Conservation (phyloP, 805 yeast species). For the Torulaspora indica region DNA sequence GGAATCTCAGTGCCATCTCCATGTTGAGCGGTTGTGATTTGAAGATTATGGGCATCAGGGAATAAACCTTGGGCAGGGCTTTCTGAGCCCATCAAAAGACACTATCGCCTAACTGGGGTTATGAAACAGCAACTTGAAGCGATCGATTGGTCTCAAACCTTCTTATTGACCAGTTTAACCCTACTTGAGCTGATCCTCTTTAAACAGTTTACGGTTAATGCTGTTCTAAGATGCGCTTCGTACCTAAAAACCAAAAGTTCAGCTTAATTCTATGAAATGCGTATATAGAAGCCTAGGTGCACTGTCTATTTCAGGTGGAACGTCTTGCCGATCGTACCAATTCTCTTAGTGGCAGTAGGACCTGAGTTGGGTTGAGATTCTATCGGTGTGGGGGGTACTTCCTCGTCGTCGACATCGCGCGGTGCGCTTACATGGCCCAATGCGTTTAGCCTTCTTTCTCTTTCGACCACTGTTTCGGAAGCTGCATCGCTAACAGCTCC, state of each 20-base stretch:
- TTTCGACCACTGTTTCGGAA: constrained; percentile 62
- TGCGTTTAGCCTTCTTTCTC: constrained; percentile 56
- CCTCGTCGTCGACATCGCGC: constrained; percentile 47
- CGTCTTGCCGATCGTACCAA: constrained; percentile 18
- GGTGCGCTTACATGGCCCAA: constrained; percentile 43
- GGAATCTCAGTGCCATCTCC: constrained; percentile 2
- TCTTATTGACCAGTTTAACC: too few species aligned
- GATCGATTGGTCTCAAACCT: neutral
- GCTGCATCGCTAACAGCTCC: constrained; percentile 22
- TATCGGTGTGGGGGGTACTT: constrained; percentile 32
- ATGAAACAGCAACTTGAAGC: neutral
- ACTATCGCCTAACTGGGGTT: neutral
- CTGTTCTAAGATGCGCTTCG: neutral
- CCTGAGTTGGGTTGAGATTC: constrained; percentile 8
- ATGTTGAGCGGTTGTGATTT: constrained; percentile 7
- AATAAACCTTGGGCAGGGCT: constrained; percentile 19
- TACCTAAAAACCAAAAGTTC: neutral
- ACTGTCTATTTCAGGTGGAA: constrained; percentile 11
- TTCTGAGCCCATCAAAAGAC: constrained; percentile 9
- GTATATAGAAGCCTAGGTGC: neutral
- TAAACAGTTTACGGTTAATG: too few species aligned
- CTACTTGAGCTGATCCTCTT: too few species aligned
- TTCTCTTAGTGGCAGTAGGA: constrained; percentile 13
- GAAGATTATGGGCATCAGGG: constrained; percentile 23
- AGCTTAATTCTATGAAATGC: neutral